phyloP scores from a whole-genome alignment of 1,284 basidiomycete genomes.

The Marasmius tenuissimus region DNA sequence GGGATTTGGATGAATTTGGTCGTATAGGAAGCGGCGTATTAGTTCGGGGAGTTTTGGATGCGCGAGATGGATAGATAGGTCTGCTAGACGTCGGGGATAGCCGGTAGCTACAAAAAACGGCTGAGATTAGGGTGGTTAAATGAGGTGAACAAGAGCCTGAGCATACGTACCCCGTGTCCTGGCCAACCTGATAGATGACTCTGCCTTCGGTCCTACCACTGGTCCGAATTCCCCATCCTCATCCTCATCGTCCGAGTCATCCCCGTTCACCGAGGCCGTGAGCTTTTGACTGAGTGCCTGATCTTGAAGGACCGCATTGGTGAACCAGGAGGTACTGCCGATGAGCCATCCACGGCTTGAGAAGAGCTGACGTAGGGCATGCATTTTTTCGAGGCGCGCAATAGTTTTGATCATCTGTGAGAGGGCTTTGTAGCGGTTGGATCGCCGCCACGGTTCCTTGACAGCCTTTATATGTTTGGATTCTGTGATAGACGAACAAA shows the following conservation, averaged over 20 bases:
- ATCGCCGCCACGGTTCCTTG: constrained; percentile 22
- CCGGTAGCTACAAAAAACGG: constrained; percentile 5
- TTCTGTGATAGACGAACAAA: constrained; percentile 9
- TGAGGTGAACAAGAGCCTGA: background rate
- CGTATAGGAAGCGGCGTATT: constrained; percentile 8
- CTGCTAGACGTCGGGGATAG: constrained; percentile 12
- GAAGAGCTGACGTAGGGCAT: background rate
- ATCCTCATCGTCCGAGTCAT: background rate
- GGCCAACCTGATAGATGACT: background rate
- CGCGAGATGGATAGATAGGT: constrained; percentile 9
- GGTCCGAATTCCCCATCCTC: background rate
- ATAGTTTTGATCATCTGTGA: constrained; percentile 5
- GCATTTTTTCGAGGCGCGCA: constrained; percentile 4
- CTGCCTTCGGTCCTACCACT: background rate
- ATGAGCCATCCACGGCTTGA: constrained; percentile 3
- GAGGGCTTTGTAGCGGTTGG: constrained; percentile 7
- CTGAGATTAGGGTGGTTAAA: too few species aligned
- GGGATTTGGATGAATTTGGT: constrained; percentile 9
- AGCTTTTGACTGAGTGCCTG: too few species aligned
- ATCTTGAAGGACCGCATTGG: background rate
- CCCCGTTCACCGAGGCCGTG: background rate
- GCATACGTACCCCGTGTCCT: background rate
- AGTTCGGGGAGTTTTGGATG: constrained; percentile 16
- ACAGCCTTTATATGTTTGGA: constrained; percentile 20
- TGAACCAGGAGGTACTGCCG: background rate